Conservation (phyloP, 2,329 filamentous ascomycete species). For the Xylaria polymorpha region DNA sequence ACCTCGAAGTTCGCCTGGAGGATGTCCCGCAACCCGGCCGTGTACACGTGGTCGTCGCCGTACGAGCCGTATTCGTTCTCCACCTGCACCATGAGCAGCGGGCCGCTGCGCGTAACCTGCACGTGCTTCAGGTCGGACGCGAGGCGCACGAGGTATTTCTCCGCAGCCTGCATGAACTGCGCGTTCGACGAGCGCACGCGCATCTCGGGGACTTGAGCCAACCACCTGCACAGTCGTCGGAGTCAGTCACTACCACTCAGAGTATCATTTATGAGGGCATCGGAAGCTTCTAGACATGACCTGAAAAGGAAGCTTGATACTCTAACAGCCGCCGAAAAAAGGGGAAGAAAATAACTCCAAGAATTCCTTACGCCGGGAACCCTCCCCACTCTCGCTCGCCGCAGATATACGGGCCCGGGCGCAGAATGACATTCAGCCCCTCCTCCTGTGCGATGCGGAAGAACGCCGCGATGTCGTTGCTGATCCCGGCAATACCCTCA, state of each 20-base stretch:
- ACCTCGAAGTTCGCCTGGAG: slow-evolving; percentile 57
- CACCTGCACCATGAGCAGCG: slow-evolving; percentile 62
- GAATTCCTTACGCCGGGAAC: slow-evolving; percentile 51
- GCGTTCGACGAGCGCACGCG: slow-evolving; percentile 56
- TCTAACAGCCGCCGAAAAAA: neutral
- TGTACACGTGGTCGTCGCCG: slow-evolving; percentile 59
- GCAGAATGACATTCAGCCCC: slow-evolving; percentile 58
- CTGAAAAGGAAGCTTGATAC: neutral
- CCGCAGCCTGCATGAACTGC: slow-evolving; percentile 54
- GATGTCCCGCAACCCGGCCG: slow-evolving; percentile 55
- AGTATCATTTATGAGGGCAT: neutral
- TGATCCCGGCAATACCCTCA: slow-evolving; percentile 8
- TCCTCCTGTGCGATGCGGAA: slow-evolving; percentile 60
- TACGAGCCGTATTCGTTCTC: slow-evolving; percentile 65
- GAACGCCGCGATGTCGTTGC: slow-evolving; percentile 62
- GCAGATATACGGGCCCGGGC: slow-evolving; percentile 62
- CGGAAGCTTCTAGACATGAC: neutral
- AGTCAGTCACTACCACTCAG: neutral
- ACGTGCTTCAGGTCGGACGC: slow-evolving; percentile 52
- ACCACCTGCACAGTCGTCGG: slow-evolving; percentile 48
- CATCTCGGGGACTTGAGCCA: slow-evolving; percentile 55
- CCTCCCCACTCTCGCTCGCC: slow-evolving; percentile 63
- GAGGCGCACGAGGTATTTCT: slow-evolving; percentile 54
- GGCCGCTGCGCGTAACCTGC: slow-evolving; percentile 57
- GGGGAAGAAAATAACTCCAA: neutral